Evolutionary conservation across 345 rosid genomes (phyloP).

Genomic region (Sapria himalayana): DNA sequence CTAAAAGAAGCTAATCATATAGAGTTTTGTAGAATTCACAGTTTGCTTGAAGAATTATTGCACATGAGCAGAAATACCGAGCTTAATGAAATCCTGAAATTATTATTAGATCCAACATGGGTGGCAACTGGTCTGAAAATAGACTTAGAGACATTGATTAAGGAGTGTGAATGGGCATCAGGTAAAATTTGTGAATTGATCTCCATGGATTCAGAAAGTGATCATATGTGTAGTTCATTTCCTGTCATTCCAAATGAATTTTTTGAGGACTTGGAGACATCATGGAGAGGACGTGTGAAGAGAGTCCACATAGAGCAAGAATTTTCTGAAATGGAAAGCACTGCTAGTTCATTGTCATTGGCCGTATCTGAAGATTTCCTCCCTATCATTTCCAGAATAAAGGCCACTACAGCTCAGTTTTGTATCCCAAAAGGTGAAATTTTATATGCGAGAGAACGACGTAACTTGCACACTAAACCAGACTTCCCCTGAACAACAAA

Average conservation of each 20-base stretch:
- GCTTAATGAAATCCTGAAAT: slow-evolving; percentile 44
- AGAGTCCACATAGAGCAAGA: slow-evolving; percentile 55
- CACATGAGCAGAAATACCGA: slow-evolving; percentile 42
- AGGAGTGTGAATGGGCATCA: slow-evolving; percentile 56
- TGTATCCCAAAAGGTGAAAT: slow-evolving; percentile 82
- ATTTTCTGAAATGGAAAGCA: slow-evolving; percentile 35
- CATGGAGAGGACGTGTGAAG: slow-evolving; percentile 77
- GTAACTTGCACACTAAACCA: too few relatives aligned
- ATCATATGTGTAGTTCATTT: slow-evolving; percentile 22
- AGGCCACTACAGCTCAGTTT: slow-evolving; percentile 49
- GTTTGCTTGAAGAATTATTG: slow-evolving; percentile 62
- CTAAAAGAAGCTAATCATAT: slow-evolving; percentile 82
- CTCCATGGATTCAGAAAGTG: slow-evolving; percentile 44
- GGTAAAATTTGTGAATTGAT: slow-evolving; percentile 50
- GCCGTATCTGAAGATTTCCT: slow-evolving; percentile 74
- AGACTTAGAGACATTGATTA: slow-evolving; percentile 62
- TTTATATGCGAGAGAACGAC: slow-evolving; percentile 69
- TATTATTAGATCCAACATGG: slow-evolving; percentile 86
- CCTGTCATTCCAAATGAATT: slow-evolving; percentile 47
- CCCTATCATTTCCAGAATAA: slow-evolving; percentile 63
- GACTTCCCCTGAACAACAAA: too few relatives aligned
- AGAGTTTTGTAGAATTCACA: slow-evolving; percentile 75
- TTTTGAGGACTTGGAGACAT: slow-evolving; percentile 74
- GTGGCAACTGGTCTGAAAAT: slow-evolving; percentile 85
- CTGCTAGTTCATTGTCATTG: slow-evolving; percentile 47